Evolutionary conservation across 371 early-diverging fungal species (phyloP), one percentile per base, ranked within the genome.

Genomic region (Syncephalis fuscata): DNA sequence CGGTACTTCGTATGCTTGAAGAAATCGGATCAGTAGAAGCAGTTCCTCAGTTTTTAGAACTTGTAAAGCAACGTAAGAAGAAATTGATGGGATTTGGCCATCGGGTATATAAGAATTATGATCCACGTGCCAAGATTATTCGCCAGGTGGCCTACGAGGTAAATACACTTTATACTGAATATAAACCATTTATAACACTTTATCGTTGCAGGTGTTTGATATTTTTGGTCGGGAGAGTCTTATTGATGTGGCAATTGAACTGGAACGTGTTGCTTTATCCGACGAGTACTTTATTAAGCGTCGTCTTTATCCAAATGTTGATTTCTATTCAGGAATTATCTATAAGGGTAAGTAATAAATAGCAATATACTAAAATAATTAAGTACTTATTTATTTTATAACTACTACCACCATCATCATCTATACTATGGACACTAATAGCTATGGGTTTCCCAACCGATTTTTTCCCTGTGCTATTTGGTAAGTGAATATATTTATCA

Each of bases 371-470:
- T n/a, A n/a, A n/a, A n/a, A n/a, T n/a, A n/a, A n/a, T n/a, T n/a
- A n/a, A n/a, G n/a, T n/a, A n/a, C n/a, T n/a, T n/a, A n/a, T n/a
- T n/a, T n/a, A n/a, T n/a, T n/a, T n/a, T n/a, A n/a, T n/a, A n/a
- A n/a, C n/a, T n/a, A n/a, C n/a, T n/a, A n/a, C n/a, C n/a, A n/a
- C n/a, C n/a, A n/a, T n/a, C n/a, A n/a, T n/a, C n/a, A n/a, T n/a
- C n/a, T n/a, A n/a, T n/a, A n/a, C n/a, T n/a, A n/a, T n/a, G n/a
- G n/a, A n/a, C n/a, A n/a, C n/a, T 4, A 32, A 32, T 32, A 32
- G 66, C 73, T 3, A 59, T 75, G 60, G 70, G 73, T 1, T 75
- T 77, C 59, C 78, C 80, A 7, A 68, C 71, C 37, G 80, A 79
- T 50, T 72, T 76, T 51, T 79, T 71, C 65, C 80, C 80, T 19